Base-by-base conservation (phyloP, 2,329 filamentous ascomycete genomes). In the Fusarium globosum region DNA sequence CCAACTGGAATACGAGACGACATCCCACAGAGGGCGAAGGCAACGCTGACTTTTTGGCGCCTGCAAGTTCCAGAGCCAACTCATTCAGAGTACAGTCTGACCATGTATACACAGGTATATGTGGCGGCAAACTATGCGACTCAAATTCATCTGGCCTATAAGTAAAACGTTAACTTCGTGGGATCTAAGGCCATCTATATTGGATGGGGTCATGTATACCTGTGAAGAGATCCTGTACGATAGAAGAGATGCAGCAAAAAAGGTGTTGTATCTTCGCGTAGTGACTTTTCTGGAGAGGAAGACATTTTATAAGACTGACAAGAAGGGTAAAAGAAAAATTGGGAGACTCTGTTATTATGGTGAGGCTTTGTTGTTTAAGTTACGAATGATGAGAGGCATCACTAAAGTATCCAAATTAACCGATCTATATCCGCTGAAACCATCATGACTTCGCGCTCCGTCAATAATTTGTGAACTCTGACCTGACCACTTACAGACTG, bases 221-320 rank as follows among this genome's bases (percentile, higher is more conserved):
- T 89, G 82, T 96, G 92, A 78, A 94, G 95, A 48, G 88, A 87
- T 78, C 91, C 90, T 21, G 88, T 89, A 68, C 92, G 90, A 83
- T 95, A 97, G 86, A 95, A 97, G 71, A 97, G 88, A 80, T 94
- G 94, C 16, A 97, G 86, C 65, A 95, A 89, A 83, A 97, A 97
- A 12, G 95, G 95, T 4, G 93, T 90, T n/a, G 90, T 93, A 49
- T 88, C 87, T 78, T 94, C 88, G 69, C 93, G 91, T 80, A 94
- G 89, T 75, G 64, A 23, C n/a, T 74, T 78, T 35, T 57, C 42
- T n/a, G 59, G 63, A 20, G 69, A 65, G n/a, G 70, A 76, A 12
- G 57, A 30, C 76, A 77, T 78, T 15, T 35, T 39, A 1, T 7
- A 16, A 43, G 16, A 28, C 15, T 33, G 42, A 43, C 14, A 12